Conservation (phyloP, 2,329 filamentous ascomycete genomes). For the Penicillium frequentans region DNA sequence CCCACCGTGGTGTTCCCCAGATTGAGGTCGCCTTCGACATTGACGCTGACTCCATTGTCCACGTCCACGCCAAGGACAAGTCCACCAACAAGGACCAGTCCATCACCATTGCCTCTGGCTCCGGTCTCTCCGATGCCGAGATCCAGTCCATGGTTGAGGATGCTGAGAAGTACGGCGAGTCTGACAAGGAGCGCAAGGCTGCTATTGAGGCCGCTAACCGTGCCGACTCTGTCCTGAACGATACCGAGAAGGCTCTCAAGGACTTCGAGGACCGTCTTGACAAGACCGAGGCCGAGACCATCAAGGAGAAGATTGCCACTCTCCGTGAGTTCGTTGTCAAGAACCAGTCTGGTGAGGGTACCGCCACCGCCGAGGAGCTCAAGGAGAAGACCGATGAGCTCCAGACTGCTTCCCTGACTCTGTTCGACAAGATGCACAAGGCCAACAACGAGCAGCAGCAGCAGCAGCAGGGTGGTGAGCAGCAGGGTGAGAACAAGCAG, state of each 20-base stretch:
- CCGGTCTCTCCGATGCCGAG: conserved; percentile 90
- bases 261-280: conserved; percentile 95
- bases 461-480: conserved; percentile 51
- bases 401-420: conserved; percentile 89
- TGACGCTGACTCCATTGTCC: conserved; percentile 95
- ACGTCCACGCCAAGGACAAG: conserved; percentile 98
- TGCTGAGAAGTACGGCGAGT: conserved; percentile 92
- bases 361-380: conserved; percentile 83
- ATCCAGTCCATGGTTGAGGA: conserved; percentile 98
- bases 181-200: conserved; percentile 94
- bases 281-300: conserved; percentile 89
- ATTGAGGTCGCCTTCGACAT: conserved; percentile 99
- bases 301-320: conserved; percentile 86
- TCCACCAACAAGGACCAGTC: conserved; percentile 99
- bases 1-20: conserved; percentile 93
- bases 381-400: conserved; percentile 99
- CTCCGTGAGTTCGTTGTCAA: conserved; percentile 90
- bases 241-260: conserved; percentile 97
- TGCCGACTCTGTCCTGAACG: conserved; percentile 92
- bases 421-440: conserved; percentile 99
- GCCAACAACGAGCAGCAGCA: conserved; percentile 69
- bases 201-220: conserved; percentile 97
- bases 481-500: conserved; percentile 66
- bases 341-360: conserved; percentile 89
- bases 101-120: conserved; percentile 97